phyloP scores from a whole-genome alignment of 1,284 basidiomycete genomes.

The Bjerkandera adusta region DNA sequence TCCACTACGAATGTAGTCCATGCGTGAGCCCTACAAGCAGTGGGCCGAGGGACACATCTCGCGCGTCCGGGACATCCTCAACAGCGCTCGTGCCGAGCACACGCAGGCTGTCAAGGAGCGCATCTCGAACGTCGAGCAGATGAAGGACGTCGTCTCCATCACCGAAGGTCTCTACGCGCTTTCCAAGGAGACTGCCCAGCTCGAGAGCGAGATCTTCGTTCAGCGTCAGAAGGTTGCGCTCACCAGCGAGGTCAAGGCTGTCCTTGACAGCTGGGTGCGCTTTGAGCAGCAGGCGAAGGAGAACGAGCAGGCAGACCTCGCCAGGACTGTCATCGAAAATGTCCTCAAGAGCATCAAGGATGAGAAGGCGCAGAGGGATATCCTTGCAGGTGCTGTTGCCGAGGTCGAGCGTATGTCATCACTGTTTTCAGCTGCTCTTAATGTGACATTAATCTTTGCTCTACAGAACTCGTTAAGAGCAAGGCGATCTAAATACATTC shows the following conservation, averaged over 20 bases:
- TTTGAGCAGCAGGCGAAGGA: constrained; percentile 97
- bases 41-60: constrained; percentile 91
- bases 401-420: constrained; percentile 88
- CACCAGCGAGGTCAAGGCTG: constrained; percentile 88
- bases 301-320: constrained; percentile 90
- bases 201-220: constrained; percentile 90
- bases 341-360: constrained; percentile 84
- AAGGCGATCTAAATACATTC: constrained; percentile 17
- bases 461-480: constrained; percentile 62
- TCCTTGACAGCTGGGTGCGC: constrained; percentile 98
- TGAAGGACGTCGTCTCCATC: constrained; percentile 92
- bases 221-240: constrained; percentile 88
- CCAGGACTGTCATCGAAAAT: constrained; percentile 84
- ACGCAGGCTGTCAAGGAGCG: constrained; percentile 92
- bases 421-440: background rate
- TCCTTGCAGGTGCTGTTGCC: constrained; percentile 80
- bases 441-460: constrained; percentile 16
- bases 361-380: constrained; percentile 92
- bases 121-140: constrained; percentile 86
- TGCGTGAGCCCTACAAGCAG: constrained; percentile 83
- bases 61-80: constrained; percentile 82
- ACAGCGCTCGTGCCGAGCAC: constrained; percentile 85
- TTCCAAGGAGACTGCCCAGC: constrained; percentile 94
- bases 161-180: constrained; percentile 91
- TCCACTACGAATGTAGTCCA: background rate